Percentiles rank a stretch among this genome's conserved stretches.
Conservation (phyloP, 495 filamentous ascomycete genomes). For the Glutinoglossum americanum region DNA sequence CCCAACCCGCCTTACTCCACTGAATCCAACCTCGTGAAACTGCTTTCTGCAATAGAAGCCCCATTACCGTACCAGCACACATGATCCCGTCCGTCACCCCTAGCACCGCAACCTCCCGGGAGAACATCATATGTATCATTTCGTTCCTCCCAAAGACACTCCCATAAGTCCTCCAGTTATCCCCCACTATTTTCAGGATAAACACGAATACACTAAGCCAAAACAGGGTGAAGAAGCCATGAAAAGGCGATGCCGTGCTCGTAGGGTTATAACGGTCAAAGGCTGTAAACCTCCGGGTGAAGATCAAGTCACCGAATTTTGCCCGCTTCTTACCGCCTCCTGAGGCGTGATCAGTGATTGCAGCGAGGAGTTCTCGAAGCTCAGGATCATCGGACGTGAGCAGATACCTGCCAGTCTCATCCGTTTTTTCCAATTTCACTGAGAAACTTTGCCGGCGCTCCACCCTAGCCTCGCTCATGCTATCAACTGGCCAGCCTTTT, state of each 20-base stretch:
- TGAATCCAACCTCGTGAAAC: constrained; percentile 29
- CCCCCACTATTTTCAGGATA: constrained; percentile 37
- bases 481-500: background rate
- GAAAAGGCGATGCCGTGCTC: constrained; percentile 35
- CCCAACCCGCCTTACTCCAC: constrained; percentile 46
- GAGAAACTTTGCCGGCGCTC: constrained; percentile 17
- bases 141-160: constrained; percentile 42
- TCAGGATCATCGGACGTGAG: constrained; percentile 35
- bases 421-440: constrained; percentile 24
- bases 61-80: constrained; percentile 34
- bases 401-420: constrained; percentile 24
- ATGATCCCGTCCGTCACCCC: constrained; percentile 44
- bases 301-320: constrained; percentile 42
- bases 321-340: constrained; percentile 19
- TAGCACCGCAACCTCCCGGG: constrained; percentile 40
- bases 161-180: constrained; percentile 40
- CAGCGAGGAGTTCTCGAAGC: constrained; percentile 26
- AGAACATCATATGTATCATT: constrained; percentile 45
- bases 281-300: constrained; percentile 43
- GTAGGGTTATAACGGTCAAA: constrained; percentile 46
- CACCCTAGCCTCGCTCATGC: background rate
- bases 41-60: constrained; percentile 34
- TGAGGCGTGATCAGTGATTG: constrained; percentile 18
- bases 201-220: constrained; percentile 44
- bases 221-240: constrained; percentile 60